These are phyloP conservation scores for Cryptococcus sp. DNA, from an alignment of 1,284 basidiomycete genomes.

Conservation along the genomic window DNA sequence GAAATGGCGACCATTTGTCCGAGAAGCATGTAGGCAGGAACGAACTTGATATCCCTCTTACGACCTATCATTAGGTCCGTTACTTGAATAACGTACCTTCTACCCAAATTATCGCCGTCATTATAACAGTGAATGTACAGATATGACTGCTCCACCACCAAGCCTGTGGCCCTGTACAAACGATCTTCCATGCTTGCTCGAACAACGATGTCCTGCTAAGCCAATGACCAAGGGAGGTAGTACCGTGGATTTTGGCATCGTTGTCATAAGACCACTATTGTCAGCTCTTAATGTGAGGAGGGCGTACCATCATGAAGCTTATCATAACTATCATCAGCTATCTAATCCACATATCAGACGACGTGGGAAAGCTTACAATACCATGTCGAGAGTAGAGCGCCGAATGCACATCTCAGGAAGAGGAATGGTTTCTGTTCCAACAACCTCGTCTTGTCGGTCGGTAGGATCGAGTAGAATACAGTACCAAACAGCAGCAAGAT, in stretches of 20 bases:
- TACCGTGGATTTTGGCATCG: slow-evolving; percentile 42
- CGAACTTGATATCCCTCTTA: slow-evolving; percentile 53
- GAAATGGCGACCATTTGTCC: slow-evolving; percentile 71
- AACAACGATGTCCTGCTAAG: slow-evolving; percentile 60
- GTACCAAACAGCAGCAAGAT: slow-evolving; percentile 50
- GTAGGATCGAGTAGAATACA: slow-evolving; percentile 46
- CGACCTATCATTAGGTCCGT: slow-evolving; percentile 41
- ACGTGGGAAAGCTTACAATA: slow-evolving; percentile 53
- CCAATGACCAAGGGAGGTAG: slow-evolving; percentile 54
- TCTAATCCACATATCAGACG: not conserved
- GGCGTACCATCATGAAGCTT: slow-evolving; percentile 54
- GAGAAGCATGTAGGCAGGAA: slow-evolving; percentile 69
- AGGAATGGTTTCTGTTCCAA: slow-evolving; percentile 33
- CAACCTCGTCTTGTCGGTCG: slow-evolving; percentile 12
- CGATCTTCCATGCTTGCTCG: slow-evolving; percentile 59
- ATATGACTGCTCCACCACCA: slow-evolving; percentile 76
- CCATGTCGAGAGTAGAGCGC: slow-evolving; percentile 54
- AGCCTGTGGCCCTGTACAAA: slow-evolving; percentile 52
- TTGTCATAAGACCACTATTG: slow-evolving; percentile 57
- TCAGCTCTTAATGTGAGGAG: not conserved
- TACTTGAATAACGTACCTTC: slow-evolving; percentile 52
- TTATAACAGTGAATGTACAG: slow-evolving; percentile 63
- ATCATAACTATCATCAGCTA: slow-evolving; percentile 31
- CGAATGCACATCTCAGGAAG: slow-evolving; percentile 35
- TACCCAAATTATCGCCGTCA: slow-evolving; percentile 58